Evolutionary conservation across 768 basidiomycete genomes (phyloP).

Genomic region (Tulasnella sp.): DNA sequence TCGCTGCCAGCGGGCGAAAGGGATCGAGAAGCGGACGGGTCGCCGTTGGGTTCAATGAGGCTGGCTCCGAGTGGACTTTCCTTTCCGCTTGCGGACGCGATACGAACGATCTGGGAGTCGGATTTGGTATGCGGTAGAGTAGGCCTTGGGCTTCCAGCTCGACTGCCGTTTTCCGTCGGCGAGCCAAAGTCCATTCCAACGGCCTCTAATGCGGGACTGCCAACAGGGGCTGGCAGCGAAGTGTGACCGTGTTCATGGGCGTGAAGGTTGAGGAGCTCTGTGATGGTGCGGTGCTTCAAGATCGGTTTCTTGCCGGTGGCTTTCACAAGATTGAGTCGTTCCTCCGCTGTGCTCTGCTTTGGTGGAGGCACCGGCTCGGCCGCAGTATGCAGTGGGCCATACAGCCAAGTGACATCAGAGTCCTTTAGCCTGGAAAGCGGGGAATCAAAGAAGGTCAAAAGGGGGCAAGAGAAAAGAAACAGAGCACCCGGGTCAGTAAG

Average conservation of each 20-base stretch:
- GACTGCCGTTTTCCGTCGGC: not conserved
- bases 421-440: conserved; percentile 81
- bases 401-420: conserved; percentile 98
- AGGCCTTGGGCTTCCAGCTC: conserved; percentile 46
- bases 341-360: conserved; percentile 49
- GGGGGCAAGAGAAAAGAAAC: not conserved
- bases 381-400: conserved; percentile 95
- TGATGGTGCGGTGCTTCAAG: conserved; percentile 90
- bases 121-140: conserved; percentile 77
- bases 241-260: conserved; percentile 56
- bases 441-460: not conserved
- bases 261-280: conserved; percentile 76
- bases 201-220: conserved; percentile 23
- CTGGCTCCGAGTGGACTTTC: conserved; percentile 31
- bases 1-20: conserved; percentile 24
- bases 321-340: conserved; percentile 51
- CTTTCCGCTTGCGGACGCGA: conserved; percentile 42
- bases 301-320: conserved; percentile 67
- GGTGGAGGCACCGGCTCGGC: conserved; percentile 74
- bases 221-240: conserved; percentile 36
- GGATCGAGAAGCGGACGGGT: conserved; percentile 18
- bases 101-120: conserved; percentile 70
- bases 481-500: conserved; percentile 5
- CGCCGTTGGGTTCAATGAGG: conserved; percentile 35
- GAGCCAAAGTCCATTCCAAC: conserved; percentile 17